A percentile compares a stretch with the other conserved stretches of the same genome.
These are phyloP conservation scores for Penicillium odoratum DNA, from an alignment of 495 filamentous ascomycete genomes.

Conservation along the genomic window DNA sequence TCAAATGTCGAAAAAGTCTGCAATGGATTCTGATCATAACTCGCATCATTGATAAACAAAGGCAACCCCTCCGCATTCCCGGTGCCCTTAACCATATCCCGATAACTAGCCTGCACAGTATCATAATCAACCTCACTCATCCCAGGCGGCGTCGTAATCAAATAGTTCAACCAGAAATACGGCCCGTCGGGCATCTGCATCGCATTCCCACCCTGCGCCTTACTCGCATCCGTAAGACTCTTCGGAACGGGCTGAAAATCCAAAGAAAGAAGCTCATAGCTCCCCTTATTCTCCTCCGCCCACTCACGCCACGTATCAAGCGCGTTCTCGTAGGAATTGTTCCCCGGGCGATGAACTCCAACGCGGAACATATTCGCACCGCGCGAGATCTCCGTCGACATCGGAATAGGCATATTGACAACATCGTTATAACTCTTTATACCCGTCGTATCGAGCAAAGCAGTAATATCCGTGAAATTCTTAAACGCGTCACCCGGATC, in stretches of 20 bases:
- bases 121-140: slow-evolving; percentile 30
- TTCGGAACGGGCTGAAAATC: slow-evolving; percentile 36
- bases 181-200: slow-evolving; percentile 42
- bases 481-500: slow-evolving; percentile 30
- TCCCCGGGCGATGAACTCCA: slow-evolving; percentile 30
- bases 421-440: slow-evolving; percentile 33
- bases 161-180: slow-evolving; percentile 36
- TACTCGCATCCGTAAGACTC: slow-evolving; percentile 37
- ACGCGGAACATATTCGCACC: slow-evolving; percentile 37
- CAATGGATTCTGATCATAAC: slow-evolving; percentile 32
- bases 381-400: slow-evolving; percentile 28
- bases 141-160: slow-evolving; percentile 24
- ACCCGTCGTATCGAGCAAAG: slow-evolving; percentile 24
- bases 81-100: slow-evolving; percentile 26
- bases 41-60: slow-evolving; percentile 37
- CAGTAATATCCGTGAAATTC: slow-evolving; percentile 32
- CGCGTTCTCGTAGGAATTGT: slow-evolving; percentile 24
- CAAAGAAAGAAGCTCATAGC: slow-evolving; percentile 29
- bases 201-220: slow-evolving; percentile 35
- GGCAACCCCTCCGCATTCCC: slow-evolving; percentile 32
- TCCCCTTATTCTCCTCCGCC: slow-evolving; percentile 32
- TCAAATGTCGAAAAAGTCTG: slow-evolving; percentile 31
- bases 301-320: slow-evolving; percentile 29
- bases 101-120: slow-evolving; percentile 32
- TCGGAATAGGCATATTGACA: slow-evolving; percentile 33